Evolutionary conservation across 306 rosid genomes (phyloP).

Genomic region (Citrullus colocynthis): DNA sequence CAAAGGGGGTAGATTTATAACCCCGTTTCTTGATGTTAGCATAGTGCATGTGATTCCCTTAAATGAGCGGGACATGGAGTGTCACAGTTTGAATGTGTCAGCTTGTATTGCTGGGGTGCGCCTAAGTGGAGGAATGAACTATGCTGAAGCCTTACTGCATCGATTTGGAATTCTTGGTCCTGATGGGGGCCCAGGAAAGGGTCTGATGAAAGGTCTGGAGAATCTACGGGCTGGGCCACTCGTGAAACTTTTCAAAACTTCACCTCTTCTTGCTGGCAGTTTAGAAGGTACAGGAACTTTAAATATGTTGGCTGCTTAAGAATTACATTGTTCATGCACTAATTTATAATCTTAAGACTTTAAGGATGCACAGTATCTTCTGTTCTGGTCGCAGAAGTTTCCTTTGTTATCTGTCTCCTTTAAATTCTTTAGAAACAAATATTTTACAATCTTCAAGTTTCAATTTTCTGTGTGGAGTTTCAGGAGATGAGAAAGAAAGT

Average conservation of each 20-base stretch:
- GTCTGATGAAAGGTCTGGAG: constrained; percentile 62
- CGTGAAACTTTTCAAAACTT: constrained; percentile 62
- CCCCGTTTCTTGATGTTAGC: constrained; percentile 65
- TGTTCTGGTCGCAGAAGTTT: neutral
- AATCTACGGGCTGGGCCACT: constrained; percentile 70
- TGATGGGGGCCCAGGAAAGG: constrained; percentile 85
- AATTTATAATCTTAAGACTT: neutral
- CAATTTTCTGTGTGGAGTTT: constrained; percentile 22
- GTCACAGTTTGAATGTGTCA: constrained; percentile 66
- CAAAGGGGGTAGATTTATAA: constrained; percentile 23
- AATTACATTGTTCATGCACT: neutral
- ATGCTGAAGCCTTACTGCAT: constrained; percentile 79
- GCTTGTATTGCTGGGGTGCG: constrained; percentile 84
- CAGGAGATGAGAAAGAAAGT: constrained; percentile 35
- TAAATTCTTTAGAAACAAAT: neutral
- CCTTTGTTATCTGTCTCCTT: neutral
- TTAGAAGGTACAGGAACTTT: constrained; percentile 39
- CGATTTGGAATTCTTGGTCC: constrained; percentile 86
- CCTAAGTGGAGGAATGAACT: constrained; percentile 93
- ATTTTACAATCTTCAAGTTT: constrained; percentile 3
- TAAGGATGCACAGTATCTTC: neutral
- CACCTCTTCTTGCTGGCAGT: constrained; percentile 31
- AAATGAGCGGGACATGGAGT: constrained; percentile 52
- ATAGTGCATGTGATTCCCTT: constrained; percentile 65
- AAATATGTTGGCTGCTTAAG: neutral